phyloP scores from a whole-genome alignment of 1,284 basidiomycete species.

The Cryptococcus wingfieldii region DNA sequence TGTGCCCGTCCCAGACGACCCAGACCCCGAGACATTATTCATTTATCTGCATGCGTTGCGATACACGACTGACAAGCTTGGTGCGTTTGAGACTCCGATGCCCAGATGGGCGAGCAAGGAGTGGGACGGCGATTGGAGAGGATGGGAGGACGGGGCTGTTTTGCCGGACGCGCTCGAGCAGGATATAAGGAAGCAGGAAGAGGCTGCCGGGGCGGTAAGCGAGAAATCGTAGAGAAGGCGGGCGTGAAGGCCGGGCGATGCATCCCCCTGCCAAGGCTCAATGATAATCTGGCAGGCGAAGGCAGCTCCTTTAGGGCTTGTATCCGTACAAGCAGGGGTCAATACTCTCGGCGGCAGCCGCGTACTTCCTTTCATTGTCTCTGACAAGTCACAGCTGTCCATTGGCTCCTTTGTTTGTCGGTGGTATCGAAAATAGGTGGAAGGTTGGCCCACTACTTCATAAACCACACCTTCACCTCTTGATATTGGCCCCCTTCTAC shows the following conservation, averaged over 20 bases:
- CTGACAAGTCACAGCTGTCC: no score
- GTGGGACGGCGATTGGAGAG: conserved; percentile 50
- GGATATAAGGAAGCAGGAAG: not conserved
- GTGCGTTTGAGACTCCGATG: conserved; percentile 47
- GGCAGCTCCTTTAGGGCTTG: no score
- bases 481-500: no score
- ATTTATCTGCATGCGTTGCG: conserved; percentile 87
- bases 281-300: not conserved
- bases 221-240: not conserved
- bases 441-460: no score
- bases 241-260: not conserved
- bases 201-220: not conserved
- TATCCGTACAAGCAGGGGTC: no score
- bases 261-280: not conserved
- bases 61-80: conserved; percentile 58
- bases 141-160: conserved; percentile 35
- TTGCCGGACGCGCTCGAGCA: conserved; percentile 3
- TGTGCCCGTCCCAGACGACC: conserved; percentile 83
- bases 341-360: no score
- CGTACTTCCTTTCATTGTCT: no score
- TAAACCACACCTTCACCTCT: no score
- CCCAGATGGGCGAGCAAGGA: conserved; percentile 47
- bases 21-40: conserved; percentile 79
- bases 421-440: no score
- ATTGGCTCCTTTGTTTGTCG: no score